A percentile compares a stretch with the other conserved stretches of the same genome.
These are phyloP conservation scores for Kandelia obovata DNA, from an alignment of 345 rosid genomes.

Conservation along the genomic window DNA sequence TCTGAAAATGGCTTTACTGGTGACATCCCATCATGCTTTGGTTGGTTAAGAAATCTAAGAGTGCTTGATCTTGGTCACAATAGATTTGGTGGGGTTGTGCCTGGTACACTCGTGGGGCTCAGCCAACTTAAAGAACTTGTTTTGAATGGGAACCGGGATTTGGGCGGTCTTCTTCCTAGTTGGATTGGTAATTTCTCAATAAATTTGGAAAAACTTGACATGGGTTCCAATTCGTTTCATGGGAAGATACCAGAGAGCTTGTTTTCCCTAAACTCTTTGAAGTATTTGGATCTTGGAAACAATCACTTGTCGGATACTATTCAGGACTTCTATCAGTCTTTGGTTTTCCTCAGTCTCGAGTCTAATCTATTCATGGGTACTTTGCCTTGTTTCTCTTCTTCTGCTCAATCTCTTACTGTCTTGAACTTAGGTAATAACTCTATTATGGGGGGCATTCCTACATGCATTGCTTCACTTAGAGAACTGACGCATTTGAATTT, in stretches of 20 bases:
- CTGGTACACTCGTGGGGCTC: constrained; percentile 45
- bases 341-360: constrained; percentile 61
- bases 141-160: constrained; percentile 49
- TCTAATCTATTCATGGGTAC: constrained; percentile 74
- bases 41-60: constrained; percentile 48
- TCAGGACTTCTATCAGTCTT: constrained; percentile 56
- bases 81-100: constrained; percentile 51
- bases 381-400: constrained; percentile 72
- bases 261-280: constrained; percentile 47
- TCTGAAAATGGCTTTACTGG: constrained; percentile 59
- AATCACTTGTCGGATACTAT: constrained; percentile 59
- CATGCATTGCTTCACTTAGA: constrained; percentile 65
- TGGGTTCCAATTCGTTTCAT: constrained; percentile 61
- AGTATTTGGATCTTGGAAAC: constrained; percentile 56
- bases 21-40: constrained; percentile 60
- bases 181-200: constrained; percentile 65
- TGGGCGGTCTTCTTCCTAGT: constrained; percentile 54
- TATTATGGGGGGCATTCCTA: constrained; percentile 80
- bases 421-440: constrained; percentile 64
- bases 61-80: constrained; percentile 68
- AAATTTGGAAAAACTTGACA: constrained; percentile 60
- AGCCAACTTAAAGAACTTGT: constrained; percentile 51
- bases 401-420: constrained; percentile 45
- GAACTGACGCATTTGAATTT: constrained; percentile 60
- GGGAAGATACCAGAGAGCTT: constrained; percentile 65